A percentile compares a stretch with the other conserved stretches of the same genome.
Evolutionary conservation across 139 green algal genomes (phyloP).

Genomic region (Picochlorum sp.): DNA sequence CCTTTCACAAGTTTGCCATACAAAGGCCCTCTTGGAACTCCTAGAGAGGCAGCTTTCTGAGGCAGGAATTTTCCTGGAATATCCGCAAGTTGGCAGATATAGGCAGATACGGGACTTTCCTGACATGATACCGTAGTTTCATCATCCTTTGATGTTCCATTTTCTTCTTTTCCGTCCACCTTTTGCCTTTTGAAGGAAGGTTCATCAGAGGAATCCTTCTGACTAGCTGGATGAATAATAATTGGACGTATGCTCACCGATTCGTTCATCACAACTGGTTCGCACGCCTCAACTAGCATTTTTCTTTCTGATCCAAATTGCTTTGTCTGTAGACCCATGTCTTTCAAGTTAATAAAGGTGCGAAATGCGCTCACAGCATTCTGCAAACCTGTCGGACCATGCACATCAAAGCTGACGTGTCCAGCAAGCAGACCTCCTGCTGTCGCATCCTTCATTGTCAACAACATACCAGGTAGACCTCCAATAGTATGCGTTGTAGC

Average conservation of each 20-base stretch:
- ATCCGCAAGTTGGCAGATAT: slow-evolving; percentile 57
- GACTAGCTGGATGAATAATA: background rate
- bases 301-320: slow-evolving; percentile 16
- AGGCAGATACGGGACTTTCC: slow-evolving; percentile 32
- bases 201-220: background rate
- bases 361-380: slow-evolving; percentile 30
- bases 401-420: slow-evolving; percentile 11
- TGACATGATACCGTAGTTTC: background rate
- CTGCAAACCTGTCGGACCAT: slow-evolving; percentile 15
- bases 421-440: slow-evolving; percentile 15
- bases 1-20: slow-evolving; percentile 67
- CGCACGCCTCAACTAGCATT: background rate
- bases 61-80: slow-evolving; percentile 81
- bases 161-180: background rate
- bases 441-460: slow-evolving; percentile 37
- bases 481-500: slow-evolving; percentile 54
- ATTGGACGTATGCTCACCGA: slow-evolving; percentile 31
- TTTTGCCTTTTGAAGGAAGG: slow-evolving; percentile 15
- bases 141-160: slow-evolving; percentile 7
- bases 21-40: slow-evolving; percentile 51
- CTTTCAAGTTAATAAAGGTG: slow-evolving; percentile 29
- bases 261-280: slow-evolving; percentile 25
- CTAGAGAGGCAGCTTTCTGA: slow-evolving; percentile 58
- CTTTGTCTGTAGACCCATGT: slow-evolving; percentile 11
- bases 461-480: slow-evolving; percentile 72